Evolutionary conservation across 1,139 yeast genomes (phyloP).

Genomic region (Meyerozyma sp.): DNA sequence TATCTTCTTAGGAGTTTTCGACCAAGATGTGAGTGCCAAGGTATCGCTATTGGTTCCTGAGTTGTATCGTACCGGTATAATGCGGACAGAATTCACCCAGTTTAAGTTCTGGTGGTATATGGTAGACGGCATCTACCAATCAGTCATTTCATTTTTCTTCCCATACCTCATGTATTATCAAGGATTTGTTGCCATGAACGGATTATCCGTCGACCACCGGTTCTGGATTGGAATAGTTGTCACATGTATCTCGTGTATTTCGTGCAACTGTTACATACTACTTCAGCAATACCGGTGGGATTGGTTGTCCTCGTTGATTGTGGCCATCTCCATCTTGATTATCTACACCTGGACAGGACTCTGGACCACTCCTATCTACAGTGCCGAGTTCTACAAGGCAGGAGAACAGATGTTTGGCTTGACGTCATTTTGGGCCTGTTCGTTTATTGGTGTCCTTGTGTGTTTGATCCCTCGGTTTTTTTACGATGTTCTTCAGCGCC

Average conservation of each 20-base stretch:
- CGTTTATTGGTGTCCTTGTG: conserved; percentile 62
- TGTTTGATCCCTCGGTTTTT: conserved; percentile 77
- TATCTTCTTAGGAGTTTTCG: conserved; percentile 83
- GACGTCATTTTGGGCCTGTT: conserved; percentile 76
- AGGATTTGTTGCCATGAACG: conserved; percentile 55
- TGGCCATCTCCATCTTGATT: conserved; percentile 58
- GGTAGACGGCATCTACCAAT: conserved; percentile 86
- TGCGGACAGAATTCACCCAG: conserved; percentile 77
- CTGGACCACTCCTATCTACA: conserved; percentile 57
- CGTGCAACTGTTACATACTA: conserved; percentile 76
- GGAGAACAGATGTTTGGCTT: conserved; percentile 72
- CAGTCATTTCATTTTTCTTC: conserved; percentile 78
- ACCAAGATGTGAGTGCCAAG: conserved; percentile 85
- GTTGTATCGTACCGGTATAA: conserved; percentile 77
- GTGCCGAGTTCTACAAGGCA: conserved; percentile 71
- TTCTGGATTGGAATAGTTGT: conserved; percentile 81
- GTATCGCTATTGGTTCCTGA: conserved; percentile 77
- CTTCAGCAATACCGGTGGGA: conserved; percentile 93
- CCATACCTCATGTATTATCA: conserved; percentile 69
- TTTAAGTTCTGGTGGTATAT: conserved; percentile 78
- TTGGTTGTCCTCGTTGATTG: conserved; percentile 68
- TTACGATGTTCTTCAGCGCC: conserved; percentile 55
- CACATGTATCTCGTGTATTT: conserved; percentile 69
- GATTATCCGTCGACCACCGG: conserved; percentile 72
- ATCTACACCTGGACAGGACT: conserved; percentile 87